phyloP scores from a whole-genome alignment of 768 basidiomycete species.

The Boletus bicolor region DNA sequence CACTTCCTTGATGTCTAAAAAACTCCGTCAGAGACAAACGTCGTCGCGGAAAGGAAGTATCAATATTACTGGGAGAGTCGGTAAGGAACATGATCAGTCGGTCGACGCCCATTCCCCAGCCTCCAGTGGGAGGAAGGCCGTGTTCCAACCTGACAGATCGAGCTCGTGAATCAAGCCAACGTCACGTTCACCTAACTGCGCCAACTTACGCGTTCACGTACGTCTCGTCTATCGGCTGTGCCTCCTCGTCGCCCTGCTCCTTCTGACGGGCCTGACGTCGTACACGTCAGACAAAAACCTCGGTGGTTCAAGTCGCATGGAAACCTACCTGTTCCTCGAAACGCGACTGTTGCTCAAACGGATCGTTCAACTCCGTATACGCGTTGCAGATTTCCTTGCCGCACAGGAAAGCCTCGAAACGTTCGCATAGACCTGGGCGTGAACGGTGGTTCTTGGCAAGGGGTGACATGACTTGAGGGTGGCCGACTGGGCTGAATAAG shows the following conservation, averaged over 20 bases:
- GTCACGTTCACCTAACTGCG: background rate
- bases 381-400: slow-evolving; percentile 99
- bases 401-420: slow-evolving; percentile 98
- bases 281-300: background rate
- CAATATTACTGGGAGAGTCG: slow-evolving; percentile 78
- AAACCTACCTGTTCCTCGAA: slow-evolving; percentile 85
- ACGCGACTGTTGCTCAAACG: slow-evolving; percentile 90
- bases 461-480: slow-evolving; percentile 99
- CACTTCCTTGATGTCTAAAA: slow-evolving; percentile 91
- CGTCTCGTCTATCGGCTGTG: slow-evolving; percentile 94
- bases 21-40: background rate
- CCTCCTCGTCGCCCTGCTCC: slow-evolving; percentile 96
- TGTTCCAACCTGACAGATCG: slow-evolving; percentile 73
- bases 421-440: slow-evolving; percentile 95
- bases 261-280: slow-evolving; percentile 72
- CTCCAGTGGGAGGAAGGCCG: slow-evolving; percentile 95
- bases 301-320: too few species aligned
- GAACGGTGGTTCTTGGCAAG: slow-evolving; percentile 98
- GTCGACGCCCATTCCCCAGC: slow-evolving; percentile 96
- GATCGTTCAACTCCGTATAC: slow-evolving; percentile 99
- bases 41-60: background rate
- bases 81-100: slow-evolving; percentile 98
- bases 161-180: background rate
- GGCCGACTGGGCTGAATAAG: slow-evolving; percentile 62
- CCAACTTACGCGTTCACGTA: slow-evolving; percentile 85